Conservation (phyloP, 176 grass and related monocot species). For the Pontederia paniculata region DNA sequence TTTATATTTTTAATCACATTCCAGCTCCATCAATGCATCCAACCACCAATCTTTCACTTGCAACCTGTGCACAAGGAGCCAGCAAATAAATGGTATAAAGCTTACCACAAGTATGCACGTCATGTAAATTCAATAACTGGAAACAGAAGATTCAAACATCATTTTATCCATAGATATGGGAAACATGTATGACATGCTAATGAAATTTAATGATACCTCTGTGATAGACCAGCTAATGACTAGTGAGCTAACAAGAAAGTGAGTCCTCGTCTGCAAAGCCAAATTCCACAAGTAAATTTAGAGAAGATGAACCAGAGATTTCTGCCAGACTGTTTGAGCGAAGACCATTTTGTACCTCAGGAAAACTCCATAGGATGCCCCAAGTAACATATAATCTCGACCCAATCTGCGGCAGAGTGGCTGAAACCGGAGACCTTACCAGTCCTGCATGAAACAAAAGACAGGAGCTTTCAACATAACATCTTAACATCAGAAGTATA, state of each 20-base stretch:
- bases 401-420: conserved; percentile 26
- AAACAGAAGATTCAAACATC: neutral
- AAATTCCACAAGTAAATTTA: neutral
- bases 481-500: neutral
- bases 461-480: neutral
- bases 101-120: too few relatives aligned
- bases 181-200: neutral
- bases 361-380: conserved; percentile 41
- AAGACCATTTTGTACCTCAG: conserved; percentile 20
- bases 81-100: too few relatives aligned
- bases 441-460: conserved; percentile 22
- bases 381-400: conserved; percentile 38
- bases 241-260: conserved; percentile 60
- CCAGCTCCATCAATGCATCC: too few relatives aligned
- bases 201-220: conserved; percentile 34
- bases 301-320: neutral
- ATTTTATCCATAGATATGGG: neutral
- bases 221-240: conserved; percentile 98
- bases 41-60: too few relatives aligned
- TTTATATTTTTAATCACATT: too few relatives aligned
- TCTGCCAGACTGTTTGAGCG: too few relatives aligned
- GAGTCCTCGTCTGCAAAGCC: conserved; percentile 42
- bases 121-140: neutral
- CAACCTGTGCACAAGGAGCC: too few relatives aligned
- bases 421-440: conserved; percentile 38